Conservation (phyloP, 768 basidiomycete genomes). For the Termitomyces sp. region DNA sequence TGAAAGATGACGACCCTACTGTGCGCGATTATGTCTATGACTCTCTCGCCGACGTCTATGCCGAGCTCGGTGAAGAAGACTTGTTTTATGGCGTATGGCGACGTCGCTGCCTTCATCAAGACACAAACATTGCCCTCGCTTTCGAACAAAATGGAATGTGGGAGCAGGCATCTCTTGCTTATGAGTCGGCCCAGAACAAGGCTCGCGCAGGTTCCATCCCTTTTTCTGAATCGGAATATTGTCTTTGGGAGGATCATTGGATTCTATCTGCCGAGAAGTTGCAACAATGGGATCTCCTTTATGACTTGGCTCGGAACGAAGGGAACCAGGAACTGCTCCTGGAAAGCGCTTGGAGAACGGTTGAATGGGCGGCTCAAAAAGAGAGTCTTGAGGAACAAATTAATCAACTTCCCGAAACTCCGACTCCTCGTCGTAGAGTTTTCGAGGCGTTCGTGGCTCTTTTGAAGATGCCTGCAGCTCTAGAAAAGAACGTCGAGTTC, state of each 20-base stretch:
- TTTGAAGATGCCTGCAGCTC: conserved; percentile 73
- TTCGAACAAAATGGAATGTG: conserved; percentile 98
- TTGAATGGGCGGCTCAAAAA: conserved; percentile 84
- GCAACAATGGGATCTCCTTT: conserved; percentile 95
- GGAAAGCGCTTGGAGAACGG: conserved; percentile 92
- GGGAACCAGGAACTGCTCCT: conserved; percentile 88
- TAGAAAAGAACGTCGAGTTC: conserved; percentile 87
- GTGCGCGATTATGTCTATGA: conserved; percentile 83
- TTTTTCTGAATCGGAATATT: conserved; percentile 93
- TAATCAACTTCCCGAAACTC: conserved; percentile 72
- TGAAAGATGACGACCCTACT: conserved; percentile 74
- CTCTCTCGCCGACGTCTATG: conserved; percentile 91
- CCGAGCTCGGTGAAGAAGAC: conserved; percentile 94
- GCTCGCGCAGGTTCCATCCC: conserved; percentile 77
- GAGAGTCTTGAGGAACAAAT: conserved; percentile 80
- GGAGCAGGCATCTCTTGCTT: conserved; percentile 83
- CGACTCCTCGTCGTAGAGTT: conserved; percentile 94
- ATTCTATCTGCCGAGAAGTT: conserved; percentile 92
- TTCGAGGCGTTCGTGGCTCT: conserved; percentile 94
- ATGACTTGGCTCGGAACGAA: conserved; percentile 86
- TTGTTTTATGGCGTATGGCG: conserved; percentile 97
- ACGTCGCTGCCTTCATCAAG: conserved; percentile 78
- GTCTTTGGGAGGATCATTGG: conserved; percentile 99
- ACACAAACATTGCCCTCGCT: conserved; percentile 83
- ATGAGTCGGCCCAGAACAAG: conserved; percentile 87